Percentiles rank a stretch among this genome's conserved stretches.
Evolutionary conservation across 345 rosid genomes (phyloP).

Genomic region (Rhizophora apiculata): DNA sequence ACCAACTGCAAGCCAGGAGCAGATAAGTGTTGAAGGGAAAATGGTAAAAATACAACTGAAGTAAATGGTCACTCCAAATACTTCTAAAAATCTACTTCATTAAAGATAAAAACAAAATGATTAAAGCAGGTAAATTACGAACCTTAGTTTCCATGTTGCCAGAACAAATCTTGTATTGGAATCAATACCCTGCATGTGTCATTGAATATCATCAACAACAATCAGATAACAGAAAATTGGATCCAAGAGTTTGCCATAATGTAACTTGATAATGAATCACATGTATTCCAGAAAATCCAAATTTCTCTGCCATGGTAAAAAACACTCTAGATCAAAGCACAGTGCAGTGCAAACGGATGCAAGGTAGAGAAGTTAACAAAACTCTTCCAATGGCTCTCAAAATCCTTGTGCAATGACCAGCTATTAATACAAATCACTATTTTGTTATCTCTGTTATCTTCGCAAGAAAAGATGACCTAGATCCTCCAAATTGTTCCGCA

Average conservation of each 20-base stretch:
- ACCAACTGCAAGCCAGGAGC: not conserved
- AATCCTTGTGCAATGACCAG: not conserved
- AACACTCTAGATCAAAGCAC: not conserved
- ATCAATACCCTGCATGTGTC: slow-evolving; percentile 32
- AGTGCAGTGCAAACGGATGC: no score
- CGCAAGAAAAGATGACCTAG: not conserved
- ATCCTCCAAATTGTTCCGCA: not conserved
- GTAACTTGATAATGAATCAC: not conserved
- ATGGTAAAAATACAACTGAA: not conserved
- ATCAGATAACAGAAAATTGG: not conserved
- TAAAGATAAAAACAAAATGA: no score
- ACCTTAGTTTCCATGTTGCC: slow-evolving; percentile 86
- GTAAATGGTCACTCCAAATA: no score
- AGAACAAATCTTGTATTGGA: slow-evolving; percentile 35
- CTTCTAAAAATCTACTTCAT: no score
- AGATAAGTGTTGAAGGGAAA: not conserved
- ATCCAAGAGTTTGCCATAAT: not conserved
- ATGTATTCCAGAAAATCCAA: not conserved
- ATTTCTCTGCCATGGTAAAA: not conserved
- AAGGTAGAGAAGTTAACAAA: not conserved
- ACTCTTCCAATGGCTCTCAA: not conserved
- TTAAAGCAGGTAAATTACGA: slow-evolving; percentile 7
- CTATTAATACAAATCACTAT: not conserved
- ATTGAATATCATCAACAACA: not conserved
- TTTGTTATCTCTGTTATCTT: not conserved